phyloP scores from a whole-genome alignment of 176 grass and related monocot genomes.

The Eragrostis nindensis region DNA sequence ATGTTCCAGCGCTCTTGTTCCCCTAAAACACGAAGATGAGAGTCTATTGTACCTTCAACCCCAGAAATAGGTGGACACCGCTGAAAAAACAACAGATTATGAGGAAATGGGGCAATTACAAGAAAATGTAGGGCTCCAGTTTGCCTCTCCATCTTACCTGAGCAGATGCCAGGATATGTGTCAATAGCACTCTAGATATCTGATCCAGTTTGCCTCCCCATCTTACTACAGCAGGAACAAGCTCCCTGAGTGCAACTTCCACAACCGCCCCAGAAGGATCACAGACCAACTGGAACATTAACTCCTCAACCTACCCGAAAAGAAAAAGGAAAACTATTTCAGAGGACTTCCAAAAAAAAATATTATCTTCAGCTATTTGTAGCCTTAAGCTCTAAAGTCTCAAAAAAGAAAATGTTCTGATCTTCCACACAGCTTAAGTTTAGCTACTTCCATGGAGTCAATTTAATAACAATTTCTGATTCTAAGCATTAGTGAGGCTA shows the following conservation, averaged over 20 bases:
- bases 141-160: conserved; percentile 66
- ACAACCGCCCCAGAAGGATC: conserved; percentile 91
- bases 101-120: conserved; percentile 31
- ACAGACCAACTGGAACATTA: conserved; percentile 93
- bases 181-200: conserved; percentile 76
- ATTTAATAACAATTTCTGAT: conserved; percentile 53
- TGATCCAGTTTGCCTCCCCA: conserved; percentile 98
- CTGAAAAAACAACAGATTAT: conserved; percentile 56
- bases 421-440: conserved; percentile 44
- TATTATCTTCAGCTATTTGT: conserved; percentile 37
- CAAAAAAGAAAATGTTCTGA: conserved; percentile 33
- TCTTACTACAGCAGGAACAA: conserved; percentile 84
- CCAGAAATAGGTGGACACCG: conserved; percentile 89
- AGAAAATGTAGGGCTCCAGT: conserved; percentile 39
- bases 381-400: conserved; percentile 25
- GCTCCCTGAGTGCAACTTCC: conserved; percentile 80
- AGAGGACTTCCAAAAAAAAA: conserved; percentile 34
- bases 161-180: conserved; percentile 83
- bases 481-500: conserved; percentile 61
- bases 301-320: conserved; percentile 84
- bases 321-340: conserved; percentile 27
- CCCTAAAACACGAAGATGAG: conserved; percentile 79
- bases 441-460: conserved; percentile 54
- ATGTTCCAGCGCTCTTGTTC: conserved; percentile 96
- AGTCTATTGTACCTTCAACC: conserved; percentile 92